A percentile compares a stretch with the other conserved stretches of the same genome.
Conservation (phyloP, 2,329 filamentous ascomycete genomes). For the Trichoderma breve region DNA sequence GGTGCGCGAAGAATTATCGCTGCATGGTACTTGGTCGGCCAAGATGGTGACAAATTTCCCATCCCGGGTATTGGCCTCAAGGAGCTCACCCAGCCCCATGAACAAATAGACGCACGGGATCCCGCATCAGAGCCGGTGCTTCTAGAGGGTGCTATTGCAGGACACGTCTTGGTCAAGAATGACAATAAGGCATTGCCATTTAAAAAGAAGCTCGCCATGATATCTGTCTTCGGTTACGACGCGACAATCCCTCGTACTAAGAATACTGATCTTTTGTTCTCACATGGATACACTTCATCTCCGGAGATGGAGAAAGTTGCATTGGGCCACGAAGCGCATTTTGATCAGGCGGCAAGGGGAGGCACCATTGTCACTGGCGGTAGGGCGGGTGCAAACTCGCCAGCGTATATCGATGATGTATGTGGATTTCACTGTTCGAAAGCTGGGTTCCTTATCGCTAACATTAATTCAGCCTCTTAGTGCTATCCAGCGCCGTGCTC, state of each 20-base stretch:
- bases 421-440: slow-evolving; percentile 21
- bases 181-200: slow-evolving; percentile 61
- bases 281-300: slow-evolving; percentile 48
- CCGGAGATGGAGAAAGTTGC: slow-evolving; percentile 45
- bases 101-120: slow-evolving; percentile 49
- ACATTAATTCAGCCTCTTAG: slow-evolving; percentile 46
- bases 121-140: slow-evolving; percentile 44
- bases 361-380: slow-evolving; percentile 54
- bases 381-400: slow-evolving; percentile 50
- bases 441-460: background rate
- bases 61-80: slow-evolving; percentile 56
- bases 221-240: slow-evolving; percentile 63
- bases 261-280: slow-evolving; percentile 46
- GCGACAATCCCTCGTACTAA: slow-evolving; percentile 52
- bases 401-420: slow-evolving; percentile 50
- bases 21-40: slow-evolving; percentile 57
- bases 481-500: slow-evolving; percentile 55
- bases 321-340: slow-evolving; percentile 43
- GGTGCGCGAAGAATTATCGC: slow-evolving; percentile 57
- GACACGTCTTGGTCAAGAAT: slow-evolving; percentile 79
- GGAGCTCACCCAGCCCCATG: slow-evolving; percentile 51
- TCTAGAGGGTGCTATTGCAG: slow-evolving; percentile 55
- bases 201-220: slow-evolving; percentile 48
- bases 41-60: slow-evolving; percentile 46
- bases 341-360: slow-evolving; percentile 49